A percentile compares a stretch with the other conserved stretches of the same genome.
Conservation (phyloP, 2,329 filamentous ascomycete species). For the Aureobasidium sp. region DNA sequence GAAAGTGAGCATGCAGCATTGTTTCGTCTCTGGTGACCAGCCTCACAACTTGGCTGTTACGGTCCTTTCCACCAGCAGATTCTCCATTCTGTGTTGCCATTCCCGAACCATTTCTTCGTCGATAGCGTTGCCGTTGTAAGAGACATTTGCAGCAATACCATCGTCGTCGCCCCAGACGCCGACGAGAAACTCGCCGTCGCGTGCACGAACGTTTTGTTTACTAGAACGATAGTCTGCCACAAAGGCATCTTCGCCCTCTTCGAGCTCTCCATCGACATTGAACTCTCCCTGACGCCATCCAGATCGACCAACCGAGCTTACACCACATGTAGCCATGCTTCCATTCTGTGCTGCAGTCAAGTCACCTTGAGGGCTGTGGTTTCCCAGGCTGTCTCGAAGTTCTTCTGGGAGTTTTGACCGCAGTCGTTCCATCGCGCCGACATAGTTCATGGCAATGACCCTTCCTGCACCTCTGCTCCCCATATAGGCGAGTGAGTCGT, state of each 20-base stretch:
- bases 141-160: slow-evolving; percentile 34
- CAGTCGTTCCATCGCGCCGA: slow-evolving; percentile 35
- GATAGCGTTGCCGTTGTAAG: slow-evolving; percentile 32
- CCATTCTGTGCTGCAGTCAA: slow-evolving; percentile 28
- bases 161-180: slow-evolving; percentile 34
- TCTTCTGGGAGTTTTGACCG: slow-evolving; percentile 29
- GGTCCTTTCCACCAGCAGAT: not conserved
- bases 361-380: slow-evolving; percentile 33
- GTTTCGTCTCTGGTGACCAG: not conserved
- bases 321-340: slow-evolving; percentile 38
- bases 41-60: not conserved
- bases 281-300: slow-evolving; percentile 28
- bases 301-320: slow-evolving; percentile 36
- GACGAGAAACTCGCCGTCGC: slow-evolving; percentile 42
- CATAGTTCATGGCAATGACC: slow-evolving; percentile 39
- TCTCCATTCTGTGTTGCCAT: slow-evolving; percentile 23
- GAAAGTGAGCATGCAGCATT: not conserved
- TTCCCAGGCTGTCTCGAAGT: slow-evolving; percentile 20
- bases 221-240: slow-evolving; percentile 34
- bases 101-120: slow-evolving; percentile 24
- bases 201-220: slow-evolving; percentile 35
- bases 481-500: slow-evolving; percentile 23
- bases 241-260: slow-evolving; percentile 29
- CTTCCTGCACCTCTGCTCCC: slow-evolving; percentile 33
- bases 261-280: slow-evolving; percentile 20